phyloP scores from a whole-genome alignment of 108 stramenopile species.

The Phaeodactylum tricornutum region DNA sequence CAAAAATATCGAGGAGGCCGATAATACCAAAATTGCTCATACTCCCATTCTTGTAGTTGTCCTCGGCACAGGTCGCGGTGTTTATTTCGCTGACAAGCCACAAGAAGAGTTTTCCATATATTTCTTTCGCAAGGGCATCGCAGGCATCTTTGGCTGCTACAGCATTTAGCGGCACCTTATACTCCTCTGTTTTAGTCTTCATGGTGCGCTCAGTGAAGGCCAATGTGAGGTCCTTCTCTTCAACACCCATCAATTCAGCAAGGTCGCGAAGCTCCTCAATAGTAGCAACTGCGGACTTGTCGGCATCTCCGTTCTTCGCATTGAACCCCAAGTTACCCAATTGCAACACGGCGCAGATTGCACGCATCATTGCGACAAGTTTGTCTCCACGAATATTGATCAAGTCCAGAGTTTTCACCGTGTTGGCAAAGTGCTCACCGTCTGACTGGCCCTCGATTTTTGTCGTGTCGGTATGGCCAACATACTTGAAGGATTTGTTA shows the following conservation, averaged over 20 bases:
- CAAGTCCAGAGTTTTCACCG: conserved; percentile 45
- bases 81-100: conserved; percentile 81
- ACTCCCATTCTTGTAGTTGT: conserved; percentile 30
- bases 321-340: conserved; percentile 82
- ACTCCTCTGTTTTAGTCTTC: conserved; percentile 64
- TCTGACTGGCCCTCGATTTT: conserved; percentile 71
- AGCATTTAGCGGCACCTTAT: conserved; percentile 69
- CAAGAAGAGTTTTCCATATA: conserved; percentile 69
- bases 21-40: conserved; percentile 60
- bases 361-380: conserved; percentile 56
- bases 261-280: conserved; percentile 47
- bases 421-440: conserved; percentile 58
- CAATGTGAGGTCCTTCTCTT: conserved; percentile 28
- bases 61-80: conserved; percentile 50
- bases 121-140: conserved; percentile 91
- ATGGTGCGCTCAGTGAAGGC: conserved; percentile 77
- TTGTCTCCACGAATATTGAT: conserved; percentile 60
- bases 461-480: conserved; percentile 31
- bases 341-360: conserved; percentile 73
- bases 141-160: conserved; percentile 61
- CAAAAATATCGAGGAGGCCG: conserved; percentile 97
- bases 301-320: conserved; percentile 41
- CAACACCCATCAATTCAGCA: conserved; percentile 69
- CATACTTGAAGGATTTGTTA: conserved; percentile 53
- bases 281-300: conserved; percentile 40